Base-by-base conservation (phyloP, 2,329 filamentous ascomycete species). In the Sporothrix globosa region DNA sequence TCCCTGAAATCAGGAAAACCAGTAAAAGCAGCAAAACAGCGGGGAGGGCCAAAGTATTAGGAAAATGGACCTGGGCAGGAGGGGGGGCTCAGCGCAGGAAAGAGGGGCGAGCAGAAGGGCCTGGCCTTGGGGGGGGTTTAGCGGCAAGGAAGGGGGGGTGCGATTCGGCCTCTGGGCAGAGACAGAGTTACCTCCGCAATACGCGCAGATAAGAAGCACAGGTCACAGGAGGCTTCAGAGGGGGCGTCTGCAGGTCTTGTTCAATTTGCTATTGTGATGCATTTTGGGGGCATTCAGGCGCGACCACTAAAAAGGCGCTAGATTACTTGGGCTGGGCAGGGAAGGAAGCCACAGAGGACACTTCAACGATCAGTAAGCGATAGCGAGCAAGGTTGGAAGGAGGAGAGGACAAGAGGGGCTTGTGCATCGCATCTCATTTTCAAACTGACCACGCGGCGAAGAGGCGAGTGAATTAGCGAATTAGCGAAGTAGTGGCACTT, bases 31-130 rank as follows among this genome's bases (percentile, higher is more conserved):
- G 39, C 21, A 58, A 48, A 56, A 21, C 24, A 27, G 58, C 27
- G 68, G 73, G 73, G 71, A 68, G 61, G 68, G 68, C 69, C 69
- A 58, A 65, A 65, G 73, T 73, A 73, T 72, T 68, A 58, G 73
- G 70, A 73, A 74, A 63, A n/a, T n/a, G 17, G 46, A 27, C 30
- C 34, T 14, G 48, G 30, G 58, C 19, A n/a, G n/a, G 50, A 56
- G 50, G 50, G 21, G n/a, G n/a, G n/a, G n/a, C 30, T 53, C 48
- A 68, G 61, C 44, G 24, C 21, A n/a, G 17, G 58, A 63, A 61
- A 63, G 58, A 63, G 58, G 58, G 58, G 58, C 39, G 17, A 63
- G 39, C 34, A 34, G 34, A 34, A 41, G 39, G 21, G 58, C 39
- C 58, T 46, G 39, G 39, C n/a, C 6, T 63, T 46, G 7, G 24